Base-by-base conservation (phyloP, 2,329 filamentous ascomycete species). In the Uncinocarpus reesii region DNA sequence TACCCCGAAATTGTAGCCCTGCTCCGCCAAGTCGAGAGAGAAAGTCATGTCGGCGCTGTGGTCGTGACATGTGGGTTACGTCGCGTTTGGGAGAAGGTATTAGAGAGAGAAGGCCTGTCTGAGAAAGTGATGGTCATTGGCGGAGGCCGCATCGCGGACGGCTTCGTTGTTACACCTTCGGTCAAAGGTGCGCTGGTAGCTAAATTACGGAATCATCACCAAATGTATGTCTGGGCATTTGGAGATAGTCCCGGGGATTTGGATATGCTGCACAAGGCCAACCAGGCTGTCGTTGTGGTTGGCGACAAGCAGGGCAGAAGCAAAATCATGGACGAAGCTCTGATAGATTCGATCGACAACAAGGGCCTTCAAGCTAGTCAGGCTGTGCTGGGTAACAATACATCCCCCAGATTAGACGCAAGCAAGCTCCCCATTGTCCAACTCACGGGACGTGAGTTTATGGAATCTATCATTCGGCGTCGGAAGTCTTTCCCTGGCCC, bases 181-280 rank as follows among this genome's bases (percentile, higher is more conserved):
- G 60, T 74, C 16, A 83, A 83, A 58, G 70, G 62, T 1, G 56
- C 55, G 0, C 35, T 81, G 20, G 74, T 79, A 1, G 43, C 44
- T 1, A 62, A 57, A 2, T 57, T 81, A 16, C 62, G 60, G 45
- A 21, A 64, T 0, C 15, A 15, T 0, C 53, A 70, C 34, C 2
- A 61, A 0, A 37, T 68, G 23, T 59, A 68, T 32, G 72, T 80
- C 15, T 72, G 65, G 58, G 79, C 76, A 0, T 78, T 83, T 54
- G 78, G 79, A n/a, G 78, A 81, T 54, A 78, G 78, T 53, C 67
- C 67, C 0, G 51, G 80, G 5, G 80, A 83, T 53, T 32, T 83
- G 15, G 60, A 64, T 0, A 83, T 83, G 79, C 53, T 83, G 10
- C 53, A 52, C 2, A 54, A 62, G 28, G 79, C 79, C 0, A 61